phyloP scores from a whole-genome alignment of 805 yeast species.

The Komagataella pastoris region DNA sequence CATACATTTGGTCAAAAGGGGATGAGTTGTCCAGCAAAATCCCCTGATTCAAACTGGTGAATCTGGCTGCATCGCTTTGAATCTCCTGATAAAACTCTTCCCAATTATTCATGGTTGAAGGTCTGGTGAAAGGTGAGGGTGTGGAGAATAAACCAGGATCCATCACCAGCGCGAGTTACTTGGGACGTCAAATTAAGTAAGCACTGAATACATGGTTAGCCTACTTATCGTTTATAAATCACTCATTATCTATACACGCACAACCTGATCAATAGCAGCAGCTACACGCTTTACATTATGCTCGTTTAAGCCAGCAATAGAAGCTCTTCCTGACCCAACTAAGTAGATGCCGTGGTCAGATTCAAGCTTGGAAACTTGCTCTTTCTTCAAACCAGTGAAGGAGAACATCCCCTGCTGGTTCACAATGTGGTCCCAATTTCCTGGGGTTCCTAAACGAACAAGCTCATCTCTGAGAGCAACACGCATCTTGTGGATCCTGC shows the following conservation, averaged over 20 bases:
- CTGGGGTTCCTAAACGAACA: conserved; percentile 61
- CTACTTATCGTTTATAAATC: neutral
- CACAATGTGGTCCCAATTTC: conserved; percentile 85
- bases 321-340: conserved; percentile 77
- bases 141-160: neutral
- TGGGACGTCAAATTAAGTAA: neutral
- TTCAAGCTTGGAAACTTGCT: conserved; percentile 69
- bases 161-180: neutral
- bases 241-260: conserved; percentile 10
- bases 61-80: neutral
- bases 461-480: conserved; percentile 46
- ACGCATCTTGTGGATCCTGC: conserved; percentile 76
- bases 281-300: conserved; percentile 72
- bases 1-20: neutral
- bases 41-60: neutral
- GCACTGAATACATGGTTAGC: neutral
- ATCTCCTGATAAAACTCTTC: neutral
- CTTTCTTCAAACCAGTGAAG: conserved; percentile 72
- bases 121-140: neutral
- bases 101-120: neutral
- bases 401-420: conserved; percentile 95
- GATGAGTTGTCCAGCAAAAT: neutral
- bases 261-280: conserved; percentile 68
- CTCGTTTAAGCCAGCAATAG: conserved; percentile 86
- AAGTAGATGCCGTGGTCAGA: conserved; percentile 70